phyloP scores from a whole-genome alignment of 2,329 filamentous ascomycete species.

The Colletotrichum shisoi region DNA sequence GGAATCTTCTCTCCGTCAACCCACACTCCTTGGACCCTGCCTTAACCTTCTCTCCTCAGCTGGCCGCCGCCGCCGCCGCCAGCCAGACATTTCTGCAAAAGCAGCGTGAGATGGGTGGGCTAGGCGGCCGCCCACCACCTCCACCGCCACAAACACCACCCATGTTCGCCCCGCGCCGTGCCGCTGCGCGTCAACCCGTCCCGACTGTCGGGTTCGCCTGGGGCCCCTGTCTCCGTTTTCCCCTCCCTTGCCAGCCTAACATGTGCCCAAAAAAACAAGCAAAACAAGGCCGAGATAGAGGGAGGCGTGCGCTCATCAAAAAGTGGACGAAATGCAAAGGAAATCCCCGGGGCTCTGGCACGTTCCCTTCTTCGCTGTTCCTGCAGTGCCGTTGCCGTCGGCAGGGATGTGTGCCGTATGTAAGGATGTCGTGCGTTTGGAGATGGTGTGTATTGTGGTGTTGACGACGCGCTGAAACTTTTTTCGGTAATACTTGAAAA shows the following conservation, averaged over 20 bases:
- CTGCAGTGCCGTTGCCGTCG: constrained; percentile 30
- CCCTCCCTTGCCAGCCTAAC: constrained; percentile 34
- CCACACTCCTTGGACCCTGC: constrained; percentile 31
- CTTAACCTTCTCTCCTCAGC: constrained; percentile 40
- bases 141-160: not conserved
- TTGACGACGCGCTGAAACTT: constrained; percentile 7
- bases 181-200: constrained; percentile 40
- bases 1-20: constrained; percentile 16
- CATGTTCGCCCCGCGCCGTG: constrained; percentile 42
- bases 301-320: constrained; percentile 33
- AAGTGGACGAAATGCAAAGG: constrained; percentile 24
- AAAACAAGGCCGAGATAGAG: constrained; percentile 29
- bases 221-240: constrained; percentile 27
- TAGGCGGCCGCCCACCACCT: constrained; percentile 32
- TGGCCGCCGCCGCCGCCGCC: constrained; percentile 40
- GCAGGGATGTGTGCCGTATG: constrained; percentile 23
- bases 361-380: constrained; percentile 24
- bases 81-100: constrained; percentile 44
- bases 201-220: constrained; percentile 45
- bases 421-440: constrained; percentile 32
- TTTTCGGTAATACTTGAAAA: constrained; percentile 35
- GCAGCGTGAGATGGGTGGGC: constrained; percentile 51
- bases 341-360: constrained; percentile 28
- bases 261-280: constrained; percentile 36
- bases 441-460: constrained; percentile 11